Evolutionary conservation across 352 stramenopile species (phyloP), one percentile per base, ranked within the genome.

Genomic region (Globisporangium okanoganense): DNA sequence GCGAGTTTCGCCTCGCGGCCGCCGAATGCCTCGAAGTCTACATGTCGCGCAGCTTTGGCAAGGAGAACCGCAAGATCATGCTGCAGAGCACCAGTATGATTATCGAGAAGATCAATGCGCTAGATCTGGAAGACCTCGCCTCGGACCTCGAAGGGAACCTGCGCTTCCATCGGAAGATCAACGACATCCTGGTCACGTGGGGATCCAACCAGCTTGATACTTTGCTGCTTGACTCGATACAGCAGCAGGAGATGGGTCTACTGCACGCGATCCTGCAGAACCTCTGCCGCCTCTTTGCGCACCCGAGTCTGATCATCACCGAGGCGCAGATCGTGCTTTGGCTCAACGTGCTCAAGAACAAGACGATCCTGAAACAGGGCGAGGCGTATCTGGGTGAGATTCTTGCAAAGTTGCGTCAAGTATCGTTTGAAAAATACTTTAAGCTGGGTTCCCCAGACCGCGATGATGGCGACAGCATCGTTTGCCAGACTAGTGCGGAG

Each of bases 401-500:
- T 55, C 33, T 90, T 33, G 58, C 59, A 2, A 63, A 83, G 36
- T 45, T 91, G n/a, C 78, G 77, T 22, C 72, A 85, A 45, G 73
- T 85, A 7, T 79, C 76, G 10, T 87, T 88, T 16, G 82, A 90
- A 16, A 93, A 91, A 56, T 93, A 91, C 65, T 93, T 93, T 53
- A 90, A 89, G 60, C 50, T 93, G 3, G 64, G 74, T 2, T 91
- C 81, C 0, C 84, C 84, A 1, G 80, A 90, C 22, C 81, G 81
- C 20, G 79, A 86, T 45, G 56, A 67, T 35, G 48, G 64, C 0
- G 72, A 83, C 20, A 78, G 63, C 9, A 36, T 59, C 24, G 70
- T 69, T 6, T 82, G 71, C 48, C 43, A 70, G 20, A 80, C 73
- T 55, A 86, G 77, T 40, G 71, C 59, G 43, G 60, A 82, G 62